A percentile compares a stretch with the other conserved stretches of the same genome.
These are phyloP conservation scores for Pholiota molesta DNA, from an alignment of 768 basidiomycete genomes.

Conservation along the genomic window DNA sequence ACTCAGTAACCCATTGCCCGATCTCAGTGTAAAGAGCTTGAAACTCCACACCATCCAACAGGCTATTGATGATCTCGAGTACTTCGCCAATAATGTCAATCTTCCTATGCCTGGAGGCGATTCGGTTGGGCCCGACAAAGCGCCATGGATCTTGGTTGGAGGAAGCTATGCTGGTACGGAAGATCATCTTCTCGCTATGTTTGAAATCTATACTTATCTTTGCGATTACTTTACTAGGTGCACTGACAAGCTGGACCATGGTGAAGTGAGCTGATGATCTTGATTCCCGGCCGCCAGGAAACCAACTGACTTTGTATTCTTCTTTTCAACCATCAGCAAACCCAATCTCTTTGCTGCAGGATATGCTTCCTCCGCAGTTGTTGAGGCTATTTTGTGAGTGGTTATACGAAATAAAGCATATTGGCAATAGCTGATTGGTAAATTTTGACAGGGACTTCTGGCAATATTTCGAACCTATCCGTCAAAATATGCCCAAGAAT, in stretches of 20 bases:
- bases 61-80: conserved; percentile 72
- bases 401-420: neutral
- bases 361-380: conserved; percentile 70
- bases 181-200: neutral
- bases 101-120: conserved; percentile 71
- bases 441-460: conserved; percentile 52
- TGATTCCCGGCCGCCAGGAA: neutral
- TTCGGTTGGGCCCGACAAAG: conserved; percentile 56
- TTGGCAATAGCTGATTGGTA: neutral
- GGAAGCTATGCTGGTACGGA: conserved; percentile 51
- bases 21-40: conserved; percentile 62
- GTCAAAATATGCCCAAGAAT: conserved; percentile 67
- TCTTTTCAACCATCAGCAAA: conserved; percentile 42
- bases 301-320: neutral
- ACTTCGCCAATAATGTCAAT: conserved; percentile 66
- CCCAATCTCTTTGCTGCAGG: conserved; percentile 65
- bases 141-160: conserved; percentile 53
- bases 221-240: conserved; percentile 26
- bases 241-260: conserved; percentile 66
- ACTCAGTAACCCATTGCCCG: conserved; percentile 67
- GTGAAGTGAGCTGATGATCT: conserved; percentile 51
- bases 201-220: neutral
- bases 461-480: conserved; percentile 75
- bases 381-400: conserved; percentile 57
- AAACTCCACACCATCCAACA: conserved; percentile 69